These are phyloP conservation scores for Botrytis elliptica DNA, from an alignment of 2,329 filamentous ascomycete genomes.

Conservation along the genomic window DNA sequence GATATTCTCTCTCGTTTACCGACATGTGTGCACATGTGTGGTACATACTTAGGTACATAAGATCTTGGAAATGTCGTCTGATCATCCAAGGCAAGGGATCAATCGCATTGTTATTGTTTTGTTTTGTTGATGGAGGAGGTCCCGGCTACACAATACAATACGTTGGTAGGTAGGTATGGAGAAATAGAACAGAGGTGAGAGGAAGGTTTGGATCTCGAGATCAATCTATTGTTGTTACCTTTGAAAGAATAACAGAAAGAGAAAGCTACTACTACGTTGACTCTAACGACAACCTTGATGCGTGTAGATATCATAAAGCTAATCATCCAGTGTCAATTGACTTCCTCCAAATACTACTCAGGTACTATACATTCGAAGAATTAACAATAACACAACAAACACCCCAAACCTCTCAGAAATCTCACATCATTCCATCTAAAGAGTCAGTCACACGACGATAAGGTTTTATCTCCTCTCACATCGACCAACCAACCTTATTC, in stretches of 20 bases:
- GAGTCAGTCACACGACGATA: neutral
- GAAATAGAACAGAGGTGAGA: neutral
- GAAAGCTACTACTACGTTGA: neutral
- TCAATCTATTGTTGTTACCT: neutral
- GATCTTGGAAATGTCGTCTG: constrained; percentile 2
- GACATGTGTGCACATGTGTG: neutral
- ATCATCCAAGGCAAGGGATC: neutral
- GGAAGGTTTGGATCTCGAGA: neutral
- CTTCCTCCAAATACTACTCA: neutral
- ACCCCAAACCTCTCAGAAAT: neutral
- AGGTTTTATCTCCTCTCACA: neutral
- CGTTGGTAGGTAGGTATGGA: neutral
- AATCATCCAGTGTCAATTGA: neutral
- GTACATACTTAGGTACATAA: neutral
- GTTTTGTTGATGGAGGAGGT: neutral
- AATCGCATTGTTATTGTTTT: neutral
- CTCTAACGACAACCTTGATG: neutral
- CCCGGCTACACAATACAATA: neutral
- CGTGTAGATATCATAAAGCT: neutral
- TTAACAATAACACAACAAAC: neutral
- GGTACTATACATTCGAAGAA: neutral
- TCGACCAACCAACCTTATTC: neutral
- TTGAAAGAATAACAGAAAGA: neutral
- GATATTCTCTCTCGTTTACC: neutral
- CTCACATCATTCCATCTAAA: neutral